Evolutionary conservation across 78 protist species (phyloP).

Genomic region (Dictyostelium citrinum): DNA sequence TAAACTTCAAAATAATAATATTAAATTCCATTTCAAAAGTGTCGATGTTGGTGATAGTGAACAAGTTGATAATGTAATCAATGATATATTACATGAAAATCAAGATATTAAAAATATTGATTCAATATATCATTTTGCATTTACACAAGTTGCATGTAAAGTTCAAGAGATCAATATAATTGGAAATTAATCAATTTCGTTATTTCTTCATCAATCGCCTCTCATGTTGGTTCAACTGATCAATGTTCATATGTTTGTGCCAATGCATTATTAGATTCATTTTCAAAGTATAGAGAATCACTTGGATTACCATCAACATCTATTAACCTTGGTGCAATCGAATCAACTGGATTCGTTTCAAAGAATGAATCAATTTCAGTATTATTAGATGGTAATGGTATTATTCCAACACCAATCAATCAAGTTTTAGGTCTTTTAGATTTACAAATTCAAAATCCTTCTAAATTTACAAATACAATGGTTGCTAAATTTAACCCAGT

Average conservation of each 20-base stretch:
- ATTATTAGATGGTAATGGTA: background rate
- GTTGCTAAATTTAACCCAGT: background rate
- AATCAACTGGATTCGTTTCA: constrained; percentile 21
- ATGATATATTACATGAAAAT: background rate
- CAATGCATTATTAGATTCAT: constrained; percentile 79
- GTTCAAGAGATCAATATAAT: background rate
- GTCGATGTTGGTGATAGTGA: background rate
- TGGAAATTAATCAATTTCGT: constrained; percentile 39
- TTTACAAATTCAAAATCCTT: background rate
- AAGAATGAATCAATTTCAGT: constrained; percentile 3
- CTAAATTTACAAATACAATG: background rate
- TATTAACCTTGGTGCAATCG: constrained; percentile 72
- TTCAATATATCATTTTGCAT: constrained; percentile 65
- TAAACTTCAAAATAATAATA: background rate
- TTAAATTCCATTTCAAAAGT: background rate
- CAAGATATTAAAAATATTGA: background rate
- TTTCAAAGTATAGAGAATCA: constrained; percentile 38
- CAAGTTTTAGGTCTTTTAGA: background rate
- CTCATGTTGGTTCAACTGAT: constrained; percentile 48
- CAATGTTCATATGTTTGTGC: constrained; percentile 81
- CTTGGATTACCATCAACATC: constrained; percentile 51
- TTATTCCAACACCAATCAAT: background rate
- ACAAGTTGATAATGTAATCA: background rate
- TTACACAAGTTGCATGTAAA: background rate
- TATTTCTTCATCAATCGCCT: constrained; percentile 59